Percentiles rank a stretch among this genome's conserved stretches.
Conservation (phyloP, 495 filamentous ascomycete species). For the Tuber melanosporum region DNA sequence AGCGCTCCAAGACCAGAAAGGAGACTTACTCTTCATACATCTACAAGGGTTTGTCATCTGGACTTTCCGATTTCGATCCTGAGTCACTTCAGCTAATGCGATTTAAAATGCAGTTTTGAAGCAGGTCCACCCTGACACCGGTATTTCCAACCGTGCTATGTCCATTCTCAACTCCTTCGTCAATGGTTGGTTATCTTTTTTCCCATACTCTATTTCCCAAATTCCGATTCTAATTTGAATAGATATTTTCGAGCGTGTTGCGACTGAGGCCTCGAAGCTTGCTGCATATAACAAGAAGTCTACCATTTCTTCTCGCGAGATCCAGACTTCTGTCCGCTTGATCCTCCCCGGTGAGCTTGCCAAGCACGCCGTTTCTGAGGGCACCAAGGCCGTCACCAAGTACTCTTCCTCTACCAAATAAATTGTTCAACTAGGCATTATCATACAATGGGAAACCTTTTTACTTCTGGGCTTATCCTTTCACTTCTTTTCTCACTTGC, state of each 20-base stretch:
- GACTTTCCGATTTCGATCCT: slow-evolving; percentile 7
- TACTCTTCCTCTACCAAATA: slow-evolving; percentile 99
- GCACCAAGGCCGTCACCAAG: slow-evolving; percentile 99
- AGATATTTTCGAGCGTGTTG: slow-evolving; percentile 99
- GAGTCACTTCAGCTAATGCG: slow-evolving; percentile 30
- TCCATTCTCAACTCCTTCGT: slow-evolving; percentile 99
- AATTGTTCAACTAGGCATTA: slow-evolving; percentile 47
- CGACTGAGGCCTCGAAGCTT: slow-evolving; percentile 96
- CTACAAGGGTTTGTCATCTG: slow-evolving; percentile 80
- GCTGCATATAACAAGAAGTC: slow-evolving; percentile 99
- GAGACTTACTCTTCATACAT: slow-evolving; percentile 99
- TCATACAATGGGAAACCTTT: slow-evolving; percentile 32
- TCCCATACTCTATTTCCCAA: background rate
- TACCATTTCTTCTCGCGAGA: slow-evolving; percentile 98
- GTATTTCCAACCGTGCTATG: slow-evolving; percentile 99
- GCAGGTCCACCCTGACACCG: slow-evolving; percentile 99
- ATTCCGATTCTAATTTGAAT: slow-evolving; percentile 42
- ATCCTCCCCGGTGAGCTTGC: slow-evolving; percentile 97
- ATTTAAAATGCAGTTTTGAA: slow-evolving; percentile 68
- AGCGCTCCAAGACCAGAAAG: slow-evolving; percentile 99
- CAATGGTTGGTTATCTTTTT: slow-evolving; percentile 65
- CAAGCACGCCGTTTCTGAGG: slow-evolving; percentile 99
- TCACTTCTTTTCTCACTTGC: slow-evolving; percentile 28
- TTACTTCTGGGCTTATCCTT: slow-evolving; percentile 36
- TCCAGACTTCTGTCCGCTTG: slow-evolving; percentile 96